Evolutionary conservation across 2,329 filamentous ascomycete genomes (phyloP).

Genomic region (Macrophomina pseudophaseolina): DNA sequence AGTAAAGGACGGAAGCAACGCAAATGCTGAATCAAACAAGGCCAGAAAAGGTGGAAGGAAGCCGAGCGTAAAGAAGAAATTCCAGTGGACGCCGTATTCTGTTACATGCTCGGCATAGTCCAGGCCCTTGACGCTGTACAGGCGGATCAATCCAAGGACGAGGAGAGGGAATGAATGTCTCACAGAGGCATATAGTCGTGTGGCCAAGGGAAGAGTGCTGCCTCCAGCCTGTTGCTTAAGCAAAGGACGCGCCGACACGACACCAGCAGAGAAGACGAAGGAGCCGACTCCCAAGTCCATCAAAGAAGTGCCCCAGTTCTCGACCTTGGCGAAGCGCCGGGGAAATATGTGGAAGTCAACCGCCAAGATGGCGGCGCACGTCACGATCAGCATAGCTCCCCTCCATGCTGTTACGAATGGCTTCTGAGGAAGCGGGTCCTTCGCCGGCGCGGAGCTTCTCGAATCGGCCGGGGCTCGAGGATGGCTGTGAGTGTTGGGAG

Average conservation of each 20-base stretch:
- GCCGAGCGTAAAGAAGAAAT: slow-evolving; percentile 97
- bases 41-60: slow-evolving; percentile 89
- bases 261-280: slow-evolving; percentile 91
- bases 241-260: slow-evolving; percentile 84
- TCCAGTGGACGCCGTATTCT: slow-evolving; percentile 99
- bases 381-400: slow-evolving; percentile 87
- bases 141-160: slow-evolving; percentile 76
- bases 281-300: slow-evolving; percentile 98
- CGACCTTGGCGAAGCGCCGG: slow-evolving; percentile 93
- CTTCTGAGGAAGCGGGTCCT: slow-evolving; percentile 73
- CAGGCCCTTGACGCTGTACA: slow-evolving; percentile 88
- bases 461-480: slow-evolving; percentile 34
- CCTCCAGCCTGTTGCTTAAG: slow-evolving; percentile 70
- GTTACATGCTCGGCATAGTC: slow-evolving; percentile 97
- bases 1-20: slow-evolving; percentile 76
- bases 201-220: slow-evolving; percentile 55
- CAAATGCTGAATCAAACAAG: slow-evolving; percentile 74
- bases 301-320: slow-evolving; percentile 98
- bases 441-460: slow-evolving; percentile 32
- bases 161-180: slow-evolving; percentile 85
- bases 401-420: slow-evolving; percentile 93
- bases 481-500: slow-evolving; percentile 28
- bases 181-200: slow-evolving; percentile 68
- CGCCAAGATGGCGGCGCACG: slow-evolving; percentile 90
- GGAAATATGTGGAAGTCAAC: slow-evolving; percentile 96